A percentile compares a stretch with the other conserved stretches of the same genome.
These are phyloP conservation scores for Ceratobasidium sp. DNA, from an alignment of 1,284 basidiomycete species.

Conservation along the genomic window DNA sequence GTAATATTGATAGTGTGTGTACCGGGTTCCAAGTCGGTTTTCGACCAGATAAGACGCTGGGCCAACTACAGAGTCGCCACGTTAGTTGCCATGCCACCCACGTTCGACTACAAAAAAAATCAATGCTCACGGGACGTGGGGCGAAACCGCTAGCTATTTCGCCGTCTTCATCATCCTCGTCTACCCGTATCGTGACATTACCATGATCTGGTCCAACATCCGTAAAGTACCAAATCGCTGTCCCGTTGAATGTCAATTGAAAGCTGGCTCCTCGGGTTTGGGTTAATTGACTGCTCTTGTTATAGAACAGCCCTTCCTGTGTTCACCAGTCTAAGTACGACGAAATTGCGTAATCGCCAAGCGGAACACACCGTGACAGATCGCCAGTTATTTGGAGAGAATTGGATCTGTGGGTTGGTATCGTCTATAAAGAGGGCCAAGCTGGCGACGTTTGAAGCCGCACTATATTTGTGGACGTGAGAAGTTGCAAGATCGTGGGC, in stretches of 20 bases:
- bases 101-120: neutral
- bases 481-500: neutral
- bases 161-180: constrained; percentile 22
- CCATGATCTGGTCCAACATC: constrained; percentile 19
- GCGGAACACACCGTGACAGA: neutral
- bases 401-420: constrained; percentile 9
- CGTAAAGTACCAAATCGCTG: constrained; percentile 29
- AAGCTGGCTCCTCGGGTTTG: constrained; percentile 24
- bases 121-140: constrained; percentile 4
- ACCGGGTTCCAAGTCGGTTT: neutral
- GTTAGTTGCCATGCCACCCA: neutral
- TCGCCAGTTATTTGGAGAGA: constrained; percentile 7
- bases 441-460: constrained; percentile 14
- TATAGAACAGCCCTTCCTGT: constrained; percentile 30
- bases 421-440: constrained; percentile 5
- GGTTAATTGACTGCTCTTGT: constrained; percentile 5
- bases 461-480: neutral
- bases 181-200: constrained; percentile 9
- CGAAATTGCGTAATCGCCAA: neutral
- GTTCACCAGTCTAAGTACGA: neutral
- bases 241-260: constrained; percentile 25
- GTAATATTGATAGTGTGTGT: constrained; percentile 39
- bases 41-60: constrained; percentile 26
- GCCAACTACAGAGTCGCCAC: constrained; percentile 1
- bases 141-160: constrained; percentile 17